A percentile compares a stretch with the other conserved stretches of the same genome.
Conservation (phyloP, 23 red algal species). For the Gracilaria domingensis region DNA sequence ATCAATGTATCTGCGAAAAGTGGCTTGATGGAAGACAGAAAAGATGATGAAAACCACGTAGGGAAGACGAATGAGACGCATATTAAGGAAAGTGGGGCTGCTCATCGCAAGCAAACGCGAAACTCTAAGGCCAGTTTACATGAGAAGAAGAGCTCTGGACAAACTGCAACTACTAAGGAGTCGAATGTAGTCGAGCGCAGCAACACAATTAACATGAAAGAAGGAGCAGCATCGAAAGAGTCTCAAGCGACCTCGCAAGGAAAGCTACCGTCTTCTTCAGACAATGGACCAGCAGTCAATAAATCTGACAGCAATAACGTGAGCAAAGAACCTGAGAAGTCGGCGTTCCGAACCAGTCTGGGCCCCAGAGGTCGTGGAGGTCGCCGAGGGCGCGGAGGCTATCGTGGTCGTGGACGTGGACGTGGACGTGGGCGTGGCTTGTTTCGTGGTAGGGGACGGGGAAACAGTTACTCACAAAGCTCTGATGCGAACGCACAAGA, state of each 20-base stretch:
- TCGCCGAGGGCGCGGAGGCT: slow-evolving; percentile 14
- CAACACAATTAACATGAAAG: background rate
- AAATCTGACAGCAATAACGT: background rate
- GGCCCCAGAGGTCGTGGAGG: background rate
- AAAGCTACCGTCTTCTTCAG: background rate
- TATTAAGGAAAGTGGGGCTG: background rate
- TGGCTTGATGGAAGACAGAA: background rate
- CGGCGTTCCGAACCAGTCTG: background rate
- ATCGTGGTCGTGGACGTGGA: slow-evolving; percentile 42
- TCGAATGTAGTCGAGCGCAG: background rate
- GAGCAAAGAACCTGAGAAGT: background rate
- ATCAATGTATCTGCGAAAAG: background rate
- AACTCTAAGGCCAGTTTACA: background rate
- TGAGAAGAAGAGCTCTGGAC: background rate
- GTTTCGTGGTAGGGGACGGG: slow-evolving; percentile 30
- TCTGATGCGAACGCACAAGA: background rate
- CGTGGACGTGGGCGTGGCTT: slow-evolving; percentile 14
- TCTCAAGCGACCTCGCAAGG: background rate
- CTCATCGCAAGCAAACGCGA: background rate
- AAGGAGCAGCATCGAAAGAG: background rate
- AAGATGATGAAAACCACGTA: background rate
- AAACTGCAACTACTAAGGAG: background rate
- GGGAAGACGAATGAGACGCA: background rate
- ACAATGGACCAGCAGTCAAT: background rate
- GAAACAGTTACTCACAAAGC: background rate